Evolutionary conservation across 495 filamentous ascomycete genomes (phyloP).

Genomic region (Pyrenopolyporus hunteri): DNA sequence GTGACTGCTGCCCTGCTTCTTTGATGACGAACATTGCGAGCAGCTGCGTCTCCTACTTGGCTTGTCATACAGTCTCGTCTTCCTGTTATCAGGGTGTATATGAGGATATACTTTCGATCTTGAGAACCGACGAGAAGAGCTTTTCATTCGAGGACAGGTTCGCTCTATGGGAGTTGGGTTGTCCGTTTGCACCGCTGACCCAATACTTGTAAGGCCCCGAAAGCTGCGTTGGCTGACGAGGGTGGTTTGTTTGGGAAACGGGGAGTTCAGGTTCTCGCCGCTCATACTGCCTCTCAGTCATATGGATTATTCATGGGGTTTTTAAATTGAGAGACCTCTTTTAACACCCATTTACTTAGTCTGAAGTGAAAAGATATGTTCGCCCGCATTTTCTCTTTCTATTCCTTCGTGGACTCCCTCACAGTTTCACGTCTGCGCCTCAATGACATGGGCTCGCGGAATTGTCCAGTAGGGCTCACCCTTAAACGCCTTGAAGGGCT

Average conservation of each 20-base stretch:
- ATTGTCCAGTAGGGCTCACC: neutral
- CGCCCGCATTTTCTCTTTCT: no score
- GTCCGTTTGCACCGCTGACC: neutral
- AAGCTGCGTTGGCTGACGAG: slow-evolving; percentile 6
- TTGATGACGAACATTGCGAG: neutral
- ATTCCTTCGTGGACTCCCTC: neutral
- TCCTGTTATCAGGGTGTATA: neutral
- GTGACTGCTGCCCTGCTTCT: neutral
- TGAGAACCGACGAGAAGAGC: neutral
- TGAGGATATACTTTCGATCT: neutral
- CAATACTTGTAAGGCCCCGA: neutral
- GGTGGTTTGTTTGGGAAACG: slow-evolving; percentile 3
- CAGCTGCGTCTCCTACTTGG: neutral
- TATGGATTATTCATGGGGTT: no score
- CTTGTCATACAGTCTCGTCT: neutral
- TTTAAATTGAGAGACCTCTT: no score
- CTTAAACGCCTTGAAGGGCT: slow-evolving; percentile 6
- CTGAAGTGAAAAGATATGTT: no score
- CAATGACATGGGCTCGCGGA: neutral
- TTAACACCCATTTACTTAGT: no score
- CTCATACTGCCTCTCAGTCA: no score
- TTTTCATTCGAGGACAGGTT: neutral
- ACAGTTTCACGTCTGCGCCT: neutral
- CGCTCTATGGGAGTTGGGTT: neutral
- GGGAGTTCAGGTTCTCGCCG: neutral